These are phyloP conservation scores for Millerozyma miso DNA, from an alignment of 805 yeast species.

Conservation along the genomic window DNA sequence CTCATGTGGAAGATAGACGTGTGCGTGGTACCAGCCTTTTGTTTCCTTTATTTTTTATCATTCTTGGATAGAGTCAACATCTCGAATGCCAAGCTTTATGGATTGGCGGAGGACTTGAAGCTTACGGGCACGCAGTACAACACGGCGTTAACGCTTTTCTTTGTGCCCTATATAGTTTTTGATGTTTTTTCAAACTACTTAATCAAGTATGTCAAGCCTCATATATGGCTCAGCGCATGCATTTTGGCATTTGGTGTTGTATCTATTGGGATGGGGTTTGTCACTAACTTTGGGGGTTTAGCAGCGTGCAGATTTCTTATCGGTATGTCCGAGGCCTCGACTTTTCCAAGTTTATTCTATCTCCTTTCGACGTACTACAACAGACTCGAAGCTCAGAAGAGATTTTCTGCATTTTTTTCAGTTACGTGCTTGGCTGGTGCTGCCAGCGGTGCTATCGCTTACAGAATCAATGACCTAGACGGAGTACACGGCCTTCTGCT, in stretches of 20 bases:
- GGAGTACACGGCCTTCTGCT: slow-evolving; percentile 37
- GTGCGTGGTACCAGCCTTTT: slow-evolving; percentile 73
- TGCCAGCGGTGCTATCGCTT: slow-evolving; percentile 72
- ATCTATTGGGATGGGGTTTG: slow-evolving; percentile 64
- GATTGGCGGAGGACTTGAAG: slow-evolving; percentile 52
- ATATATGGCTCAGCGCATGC: slow-evolving; percentile 56
- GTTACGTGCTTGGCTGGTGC: slow-evolving; percentile 77
- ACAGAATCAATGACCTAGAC: slow-evolving; percentile 54
- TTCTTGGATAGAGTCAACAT: slow-evolving; percentile 81
- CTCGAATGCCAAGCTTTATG: slow-evolving; percentile 74
- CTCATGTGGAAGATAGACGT: slow-evolving; percentile 64
- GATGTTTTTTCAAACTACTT: slow-evolving; percentile 63
- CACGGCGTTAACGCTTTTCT: slow-evolving; percentile 63
- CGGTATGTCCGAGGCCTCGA: slow-evolving; percentile 66
- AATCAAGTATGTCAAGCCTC: slow-evolving; percentile 58
- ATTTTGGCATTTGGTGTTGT: slow-evolving; percentile 62
- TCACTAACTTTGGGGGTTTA: slow-evolving; percentile 52
- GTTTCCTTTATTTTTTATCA: slow-evolving; percentile 68
- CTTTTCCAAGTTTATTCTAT: slow-evolving; percentile 74
- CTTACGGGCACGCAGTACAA: slow-evolving; percentile 59
- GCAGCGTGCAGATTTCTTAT: slow-evolving; percentile 60
- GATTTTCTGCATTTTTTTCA: slow-evolving; percentile 66
- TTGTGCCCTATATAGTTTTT: slow-evolving; percentile 63
- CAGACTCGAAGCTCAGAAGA: slow-evolving; percentile 60
- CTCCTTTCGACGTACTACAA: slow-evolving; percentile 63